Evolutionary conservation across 2,329 filamentous ascomycete genomes (phyloP), one percentile per base, ranked within the genome.

Genomic region (Aurifilum marmelostoma): DNA sequence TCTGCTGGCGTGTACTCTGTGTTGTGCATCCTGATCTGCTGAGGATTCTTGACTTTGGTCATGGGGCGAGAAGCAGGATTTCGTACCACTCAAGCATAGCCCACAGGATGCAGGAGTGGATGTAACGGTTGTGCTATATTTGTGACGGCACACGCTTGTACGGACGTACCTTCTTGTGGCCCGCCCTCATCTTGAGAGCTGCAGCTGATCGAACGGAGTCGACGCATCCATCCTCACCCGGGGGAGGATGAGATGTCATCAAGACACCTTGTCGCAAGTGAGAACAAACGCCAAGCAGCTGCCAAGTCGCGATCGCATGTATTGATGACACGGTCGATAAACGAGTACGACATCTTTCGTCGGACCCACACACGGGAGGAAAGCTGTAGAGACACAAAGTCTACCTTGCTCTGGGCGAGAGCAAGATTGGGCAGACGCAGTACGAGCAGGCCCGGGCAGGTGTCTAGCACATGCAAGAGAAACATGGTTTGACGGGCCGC

Each of bases 71-170:
- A 29, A 29, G 29, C 18, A 58, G 61, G 43, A 61, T 60, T 50
- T 34, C 27, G 56, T 66, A 37, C 29, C 41, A 21, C 58, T 14
- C 39, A 8, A 24, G 32, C 12, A n/a, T 32, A 59, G 59, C 59
- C 59, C 37, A 29, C 59, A 37, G 56, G 56, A 59, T 37, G 56
- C 32, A 59, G 56, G 11, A 59, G 29, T 56, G 27, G 24, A 29
- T 14, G 56, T 59, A n/a, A 59, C 56, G 8, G 21, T 14, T 29
- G 32, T 59, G 56, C 56, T 34, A 37, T 34, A 37, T 56, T 21
- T 56, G 52, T 56, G 24, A 24, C 52, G 52, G 27, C 52, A 18
- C 14, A 32, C 5, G 5, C 8, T 8, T 16, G 52, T 9, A 27
- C 27, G 52, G 52, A 32, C 14, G 52, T n/a, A 6, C 12, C 52